Evolutionary conservation across 768 basidiomycete genomes (phyloP).

Genomic region (Macrolepiota dolichaula): DNA sequence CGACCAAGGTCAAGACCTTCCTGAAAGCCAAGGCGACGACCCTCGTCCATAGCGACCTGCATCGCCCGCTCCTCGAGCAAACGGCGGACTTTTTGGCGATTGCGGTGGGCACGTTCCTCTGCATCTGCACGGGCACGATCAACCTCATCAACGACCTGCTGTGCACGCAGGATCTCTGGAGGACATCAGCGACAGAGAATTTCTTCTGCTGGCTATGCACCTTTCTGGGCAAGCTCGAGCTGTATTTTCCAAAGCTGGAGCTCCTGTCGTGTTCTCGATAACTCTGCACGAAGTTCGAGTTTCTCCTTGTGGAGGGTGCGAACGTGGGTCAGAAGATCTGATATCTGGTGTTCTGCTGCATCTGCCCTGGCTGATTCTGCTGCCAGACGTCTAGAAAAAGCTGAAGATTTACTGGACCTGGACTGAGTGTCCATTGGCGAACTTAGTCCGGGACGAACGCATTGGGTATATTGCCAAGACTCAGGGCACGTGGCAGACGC

Average conservation of each 20-base stretch:
- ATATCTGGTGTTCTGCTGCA: slow-evolving; percentile 29
- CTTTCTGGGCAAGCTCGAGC: slow-evolving; percentile 53
- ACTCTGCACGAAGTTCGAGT: slow-evolving; percentile 24
- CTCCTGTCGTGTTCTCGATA: slow-evolving; percentile 39
- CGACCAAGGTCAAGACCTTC: slow-evolving; percentile 37
- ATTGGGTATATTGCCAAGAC: neutral
- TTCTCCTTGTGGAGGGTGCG: slow-evolving; percentile 29
- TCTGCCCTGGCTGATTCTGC: slow-evolving; percentile 37
- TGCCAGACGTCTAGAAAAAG: slow-evolving; percentile 15
- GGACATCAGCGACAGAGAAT: neutral
- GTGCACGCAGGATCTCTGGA: slow-evolving; percentile 50
- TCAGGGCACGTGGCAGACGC: neutral
- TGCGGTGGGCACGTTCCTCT: slow-evolving; percentile 41
- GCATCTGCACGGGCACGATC: slow-evolving; percentile 47
- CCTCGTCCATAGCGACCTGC: slow-evolving; percentile 51
- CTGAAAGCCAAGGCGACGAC: slow-evolving; percentile 46
- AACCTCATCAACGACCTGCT: slow-evolving; percentile 45
- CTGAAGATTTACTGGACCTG: neutral
- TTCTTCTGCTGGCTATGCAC: slow-evolving; percentile 17
- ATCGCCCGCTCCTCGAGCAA: slow-evolving; percentile 45
- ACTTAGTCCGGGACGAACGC: neutral
- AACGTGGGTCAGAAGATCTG: slow-evolving; percentile 29
- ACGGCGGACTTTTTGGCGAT: slow-evolving; percentile 42
- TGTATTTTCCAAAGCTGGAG: slow-evolving; percentile 54
- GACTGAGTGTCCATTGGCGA: neutral